Evolutionary conservation across 108 stramenopile genomes (phyloP).

Genomic region (Fragilaria crotonensis): DNA sequence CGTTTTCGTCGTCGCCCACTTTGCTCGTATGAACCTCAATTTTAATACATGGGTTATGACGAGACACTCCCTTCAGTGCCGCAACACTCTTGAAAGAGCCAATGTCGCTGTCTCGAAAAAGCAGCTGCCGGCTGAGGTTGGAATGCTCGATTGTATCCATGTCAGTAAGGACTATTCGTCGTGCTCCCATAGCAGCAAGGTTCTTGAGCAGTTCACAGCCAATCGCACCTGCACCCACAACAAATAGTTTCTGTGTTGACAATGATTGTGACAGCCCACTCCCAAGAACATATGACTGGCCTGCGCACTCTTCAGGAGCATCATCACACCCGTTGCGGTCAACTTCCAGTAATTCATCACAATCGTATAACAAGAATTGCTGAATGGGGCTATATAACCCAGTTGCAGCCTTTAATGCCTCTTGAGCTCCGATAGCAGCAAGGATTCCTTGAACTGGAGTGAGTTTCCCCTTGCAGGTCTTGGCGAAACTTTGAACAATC

Average conservation of each 20-base stretch:
- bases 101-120: slow-evolving; percentile 84
- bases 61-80: slow-evolving; percentile 49
- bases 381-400: slow-evolving; percentile 80
- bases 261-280: slow-evolving; percentile 27
- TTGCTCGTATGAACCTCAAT: slow-evolving; percentile 77
- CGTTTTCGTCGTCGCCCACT: slow-evolving; percentile 59
- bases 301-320: slow-evolving; percentile 15
- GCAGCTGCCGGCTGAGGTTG: slow-evolving; percentile 96
- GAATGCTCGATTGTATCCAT: slow-evolving; percentile 99
- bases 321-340: slow-evolving; percentile 2
- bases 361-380: slow-evolving; percentile 86
- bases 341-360: slow-evolving; percentile 66
- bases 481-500: slow-evolving; percentile 3
- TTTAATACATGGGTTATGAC: slow-evolving; percentile 47
- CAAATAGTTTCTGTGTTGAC: slow-evolving; percentile 64
- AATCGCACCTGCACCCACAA: slow-evolving; percentile 98
- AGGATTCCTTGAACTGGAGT: slow-evolving; percentile 67
- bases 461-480: slow-evolving; percentile 64
- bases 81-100: slow-evolving; percentile 84
- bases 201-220: slow-evolving; percentile 98
- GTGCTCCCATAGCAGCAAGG: slow-evolving; percentile 87
- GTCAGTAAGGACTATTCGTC: slow-evolving; percentile 84
- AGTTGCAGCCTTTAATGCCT: slow-evolving; percentile 75
- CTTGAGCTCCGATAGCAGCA: slow-evolving; percentile 81
- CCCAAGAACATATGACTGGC: slow-evolving; percentile 57